Evolutionary conservation across 257 asterid genomes (phyloP).

Genomic region (Ajuga chamaepitys): DNA sequence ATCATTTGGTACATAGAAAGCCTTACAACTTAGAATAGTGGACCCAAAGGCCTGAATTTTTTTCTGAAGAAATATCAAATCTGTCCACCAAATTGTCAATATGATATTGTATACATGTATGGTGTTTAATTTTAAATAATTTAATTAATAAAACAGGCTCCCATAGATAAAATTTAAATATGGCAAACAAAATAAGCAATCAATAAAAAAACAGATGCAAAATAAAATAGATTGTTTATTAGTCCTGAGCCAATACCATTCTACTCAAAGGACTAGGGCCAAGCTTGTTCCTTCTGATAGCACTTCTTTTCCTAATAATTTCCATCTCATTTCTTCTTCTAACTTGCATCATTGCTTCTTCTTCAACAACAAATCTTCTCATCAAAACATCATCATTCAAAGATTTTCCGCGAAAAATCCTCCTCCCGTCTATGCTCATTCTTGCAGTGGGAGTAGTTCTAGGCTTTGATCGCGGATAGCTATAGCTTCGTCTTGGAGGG

Average conservation of each 20-base stretch:
- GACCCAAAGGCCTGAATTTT: too few species aligned
- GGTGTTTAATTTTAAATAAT: background rate
- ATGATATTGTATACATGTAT: too few species aligned
- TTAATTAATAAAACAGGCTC: background rate
- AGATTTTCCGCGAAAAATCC: conserved; percentile 69
- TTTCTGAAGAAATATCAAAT: too few species aligned
- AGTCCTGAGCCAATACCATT: conserved; percentile 61
- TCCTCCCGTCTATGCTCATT: conserved; percentile 64
- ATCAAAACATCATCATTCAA: conserved; percentile 75
- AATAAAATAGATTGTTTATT: background rate
- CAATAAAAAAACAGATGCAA: background rate
- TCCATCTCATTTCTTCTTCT: conserved; percentile 85
- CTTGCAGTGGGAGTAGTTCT: conserved; percentile 55
- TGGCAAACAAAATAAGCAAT: background rate
- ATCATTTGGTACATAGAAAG: too few species aligned
- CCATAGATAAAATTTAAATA: background rate
- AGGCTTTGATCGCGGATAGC: conserved; percentile 60
- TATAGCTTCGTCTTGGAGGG: conserved; percentile 70
- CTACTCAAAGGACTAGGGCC: conserved; percentile 88
- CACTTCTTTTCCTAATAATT: conserved; percentile 63
- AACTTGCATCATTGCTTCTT: conserved; percentile 76
- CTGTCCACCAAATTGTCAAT: too few species aligned
- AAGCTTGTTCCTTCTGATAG: conserved; percentile 52
- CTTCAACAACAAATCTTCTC: conserved; percentile 84
- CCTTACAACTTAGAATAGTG: too few species aligned